Base-by-base conservation (phyloP, 768 basidiomycete species). In the Boletales sp. region DNA sequence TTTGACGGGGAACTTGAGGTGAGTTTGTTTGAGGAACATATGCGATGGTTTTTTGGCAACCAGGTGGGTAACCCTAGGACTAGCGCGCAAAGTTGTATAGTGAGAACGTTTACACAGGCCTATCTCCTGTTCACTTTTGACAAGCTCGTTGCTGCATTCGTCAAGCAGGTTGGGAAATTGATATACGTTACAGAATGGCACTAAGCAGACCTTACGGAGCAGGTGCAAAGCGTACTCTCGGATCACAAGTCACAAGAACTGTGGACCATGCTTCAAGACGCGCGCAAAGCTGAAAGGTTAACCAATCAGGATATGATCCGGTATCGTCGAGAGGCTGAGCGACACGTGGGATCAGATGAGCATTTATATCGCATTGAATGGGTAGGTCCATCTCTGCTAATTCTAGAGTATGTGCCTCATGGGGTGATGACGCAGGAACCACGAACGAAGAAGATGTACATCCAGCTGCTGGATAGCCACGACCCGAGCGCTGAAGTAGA, bases 1-100 rank as follows among this genome's bases (percentile, higher is more conserved):
- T 97, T 98, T 64, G 93, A 93, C 60, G 86, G 81, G 54, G 94
- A 98, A 63, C 76, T 98, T 52, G 96, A 98, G 67, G 89, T 87
- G 63, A 72, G 79, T n/a, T 82, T 84, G 18, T 98, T 94, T 60
- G 95, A 98, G 67, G 96, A 98, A 66, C 90, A 92, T 62, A 83
- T 97, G 83, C 75, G 96, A 56, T 90, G 91, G 81, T 89, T 94
- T 72, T 94, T 92, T 72, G 89, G 90, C 31, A 91, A 83, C 53
- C 86, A 85, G 79, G 87, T 87, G 68, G 55, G 76, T 46, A 42
- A 37, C 14, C 5, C n/a, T 14, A 34, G 37, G 35, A 28, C 10
- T 17, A 31, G 38, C 11, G 38, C 9, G 11, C 33, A 17, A 10
- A 28, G 49, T 30, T 15, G 13, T 2, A 8, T 17, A 43, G 53